phyloP scores from a whole-genome alignment of 768 basidiomycete species.

The Mycena chlorophos region DNA sequence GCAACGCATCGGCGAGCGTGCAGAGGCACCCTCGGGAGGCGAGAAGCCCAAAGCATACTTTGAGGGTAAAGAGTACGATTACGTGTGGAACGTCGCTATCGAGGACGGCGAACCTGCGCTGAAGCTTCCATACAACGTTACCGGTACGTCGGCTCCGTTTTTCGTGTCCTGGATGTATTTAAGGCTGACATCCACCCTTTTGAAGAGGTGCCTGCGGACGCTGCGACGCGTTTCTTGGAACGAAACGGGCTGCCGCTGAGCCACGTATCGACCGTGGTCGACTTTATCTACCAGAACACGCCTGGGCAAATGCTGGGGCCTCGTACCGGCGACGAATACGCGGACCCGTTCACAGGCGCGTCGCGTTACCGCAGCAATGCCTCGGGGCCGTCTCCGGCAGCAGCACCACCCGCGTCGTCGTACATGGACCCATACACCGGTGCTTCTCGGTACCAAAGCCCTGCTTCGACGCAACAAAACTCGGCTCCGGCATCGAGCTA shows the following conservation, averaged over 20 bases:
- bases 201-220: slow-evolving; percentile 92
- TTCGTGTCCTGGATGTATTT: slow-evolving; percentile 2
- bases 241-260: slow-evolving; percentile 77
- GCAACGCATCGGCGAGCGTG: slow-evolving; percentile 95
- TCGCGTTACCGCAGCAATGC: slow-evolving; percentile 68
- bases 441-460: slow-evolving; percentile 57
- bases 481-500: slow-evolving; percentile 35
- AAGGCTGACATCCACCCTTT: slow-evolving; percentile 5
- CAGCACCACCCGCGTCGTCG: slow-evolving; percentile 35
- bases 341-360: slow-evolving; percentile 89
- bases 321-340: slow-evolving; percentile 53
- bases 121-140: slow-evolving; percentile 90
- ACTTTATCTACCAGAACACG: slow-evolving; percentile 93
- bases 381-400: slow-evolving; percentile 33
- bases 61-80: slow-evolving; percentile 93
- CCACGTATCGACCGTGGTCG: slow-evolving; percentile 88
- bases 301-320: slow-evolving; percentile 70
- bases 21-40: slow-evolving; percentile 86
- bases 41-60: slow-evolving; percentile 76
- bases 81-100: slow-evolving; percentile 98
- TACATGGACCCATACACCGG: slow-evolving; percentile 75
- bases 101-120: slow-evolving; percentile 89
- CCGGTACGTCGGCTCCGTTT: slow-evolving; percentile 50
- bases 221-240: slow-evolving; percentile 86
- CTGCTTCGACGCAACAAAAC: slow-evolving; percentile 37